phyloP scores from a whole-genome alignment of 371 early-diverging fungal genomes.

The Mucor circinelloides region DNA sequence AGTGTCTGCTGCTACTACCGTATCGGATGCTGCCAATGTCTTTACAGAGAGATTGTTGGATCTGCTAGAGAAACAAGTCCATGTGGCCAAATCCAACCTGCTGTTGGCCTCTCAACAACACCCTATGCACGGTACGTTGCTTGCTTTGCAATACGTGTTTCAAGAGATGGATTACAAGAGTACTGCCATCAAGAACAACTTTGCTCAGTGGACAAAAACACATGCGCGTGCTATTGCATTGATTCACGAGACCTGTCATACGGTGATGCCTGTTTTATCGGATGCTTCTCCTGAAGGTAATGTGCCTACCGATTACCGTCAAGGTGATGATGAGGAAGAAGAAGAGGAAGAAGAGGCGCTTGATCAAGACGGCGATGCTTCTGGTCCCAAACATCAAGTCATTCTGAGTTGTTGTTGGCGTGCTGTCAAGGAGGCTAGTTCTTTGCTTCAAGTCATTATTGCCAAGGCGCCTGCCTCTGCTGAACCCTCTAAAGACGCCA shows the following conservation, averaged over 20 bases:
- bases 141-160: conserved; percentile 72
- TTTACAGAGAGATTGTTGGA: conserved; percentile 58
- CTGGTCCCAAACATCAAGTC: conserved; percentile 78
- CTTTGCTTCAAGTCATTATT: conserved; percentile 46
- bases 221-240: conserved; percentile 47
- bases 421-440: conserved; percentile 85
- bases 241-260: conserved; percentile 55
- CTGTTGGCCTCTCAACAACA: conserved; percentile 70
- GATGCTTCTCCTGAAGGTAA: conserved; percentile 86
- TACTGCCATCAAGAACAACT: conserved; percentile 30
- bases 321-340: conserved; percentile 72
- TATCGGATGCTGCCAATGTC: conserved; percentile 12
- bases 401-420: conserved; percentile 92
- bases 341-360: conserved; percentile 40
- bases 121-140: conserved; percentile 77
- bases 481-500: not conserved
- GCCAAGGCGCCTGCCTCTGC: conserved; percentile 33
- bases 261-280: conserved; percentile 72
- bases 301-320: conserved; percentile 71
- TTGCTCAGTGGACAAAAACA: conserved; percentile 47
- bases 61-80: conserved; percentile 55
- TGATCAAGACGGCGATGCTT: conserved; percentile 31
- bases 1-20: not conserved
- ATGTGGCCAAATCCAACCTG: conserved; percentile 60
- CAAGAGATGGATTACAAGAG: conserved; percentile 56